Conservation (phyloP, 2,329 filamentous ascomycete species). For the Mycosphaerella sp. region DNA sequence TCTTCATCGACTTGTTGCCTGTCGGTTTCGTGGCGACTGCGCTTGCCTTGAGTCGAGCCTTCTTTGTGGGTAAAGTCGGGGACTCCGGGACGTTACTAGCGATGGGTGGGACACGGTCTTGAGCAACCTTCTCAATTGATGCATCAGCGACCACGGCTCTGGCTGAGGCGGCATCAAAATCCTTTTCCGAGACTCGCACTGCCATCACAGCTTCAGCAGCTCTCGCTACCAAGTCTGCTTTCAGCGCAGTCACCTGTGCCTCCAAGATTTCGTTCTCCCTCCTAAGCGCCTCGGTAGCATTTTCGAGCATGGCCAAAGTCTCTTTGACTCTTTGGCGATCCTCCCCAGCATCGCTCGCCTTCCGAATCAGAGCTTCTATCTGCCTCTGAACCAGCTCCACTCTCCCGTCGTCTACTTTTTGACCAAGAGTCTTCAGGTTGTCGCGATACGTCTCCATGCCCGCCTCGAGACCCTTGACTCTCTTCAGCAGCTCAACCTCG, state of each 20-base stretch:
- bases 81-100: background rate
- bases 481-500: constrained; percentile 23
- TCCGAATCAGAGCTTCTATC: constrained; percentile 14
- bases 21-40: background rate
- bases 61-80: background rate
- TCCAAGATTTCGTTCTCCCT: constrained; percentile 18
- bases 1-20: constrained; percentile 1
- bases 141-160: background rate
- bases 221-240: constrained; percentile 1
- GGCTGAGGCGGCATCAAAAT: background rate
- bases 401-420: constrained; percentile 15
- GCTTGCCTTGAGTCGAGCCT: background rate
- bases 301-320: constrained; percentile 19
- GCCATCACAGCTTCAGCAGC: background rate
- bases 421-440: constrained; percentile 15
- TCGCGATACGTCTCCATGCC: constrained; percentile 19
- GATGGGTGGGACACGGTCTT: background rate
- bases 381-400: constrained; percentile 15
- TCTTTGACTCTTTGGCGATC: constrained; percentile 16
- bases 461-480: constrained; percentile 21
- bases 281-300: constrained; percentile 17
- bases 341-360: constrained; percentile 13
- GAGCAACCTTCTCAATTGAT: background rate
- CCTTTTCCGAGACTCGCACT: background rate
- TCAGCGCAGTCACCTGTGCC: constrained; percentile 14